Conservation (phyloP, 345 rosid species). For the Aurinia saxatilis region DNA sequence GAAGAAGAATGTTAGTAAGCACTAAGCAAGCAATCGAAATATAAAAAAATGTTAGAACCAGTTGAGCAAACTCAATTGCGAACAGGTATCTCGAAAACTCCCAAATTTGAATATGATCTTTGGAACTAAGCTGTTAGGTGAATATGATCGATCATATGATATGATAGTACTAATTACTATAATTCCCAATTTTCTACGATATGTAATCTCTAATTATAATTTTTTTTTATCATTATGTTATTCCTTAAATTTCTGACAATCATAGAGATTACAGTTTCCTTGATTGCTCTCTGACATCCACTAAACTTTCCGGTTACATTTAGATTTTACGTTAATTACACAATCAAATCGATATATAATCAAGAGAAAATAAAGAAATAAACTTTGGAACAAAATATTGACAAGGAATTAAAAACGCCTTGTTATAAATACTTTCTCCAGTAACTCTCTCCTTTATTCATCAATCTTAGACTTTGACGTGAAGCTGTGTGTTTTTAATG, state of each 20-base stretch:
- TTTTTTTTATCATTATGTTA: too few species aligned
- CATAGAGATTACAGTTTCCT: constrained; percentile 11
- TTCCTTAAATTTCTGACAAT: too few species aligned
- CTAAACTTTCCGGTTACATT: constrained; percentile 16
- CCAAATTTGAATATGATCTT: not conserved
- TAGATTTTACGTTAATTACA: not conserved
- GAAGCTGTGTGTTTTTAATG: constrained; percentile 4
- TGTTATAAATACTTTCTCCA: constrained; percentile 3
- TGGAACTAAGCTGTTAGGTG: not conserved
- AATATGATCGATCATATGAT: too few species aligned
- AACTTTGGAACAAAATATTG: not conserved
- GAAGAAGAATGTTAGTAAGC: too few species aligned
- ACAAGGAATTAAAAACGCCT: not conserved
- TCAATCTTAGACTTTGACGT: constrained; percentile 9
- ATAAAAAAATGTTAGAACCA: too few species aligned
- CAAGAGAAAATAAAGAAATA: too few species aligned
- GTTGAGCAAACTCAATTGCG: too few species aligned
- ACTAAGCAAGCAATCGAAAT: too few species aligned
- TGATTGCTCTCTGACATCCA: not conserved
- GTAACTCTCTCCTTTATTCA: not conserved
- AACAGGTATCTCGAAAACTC: constrained; percentile 38
- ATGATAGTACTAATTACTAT: too few species aligned
- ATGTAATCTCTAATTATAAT: too few species aligned
- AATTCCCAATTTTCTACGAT: too few species aligned
- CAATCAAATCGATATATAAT: too few species aligned